These are phyloP conservation scores for Trichophyton schoenleinii DNA, from an alignment of 2,329 filamentous ascomycete genomes.

Conservation along the genomic window DNA sequence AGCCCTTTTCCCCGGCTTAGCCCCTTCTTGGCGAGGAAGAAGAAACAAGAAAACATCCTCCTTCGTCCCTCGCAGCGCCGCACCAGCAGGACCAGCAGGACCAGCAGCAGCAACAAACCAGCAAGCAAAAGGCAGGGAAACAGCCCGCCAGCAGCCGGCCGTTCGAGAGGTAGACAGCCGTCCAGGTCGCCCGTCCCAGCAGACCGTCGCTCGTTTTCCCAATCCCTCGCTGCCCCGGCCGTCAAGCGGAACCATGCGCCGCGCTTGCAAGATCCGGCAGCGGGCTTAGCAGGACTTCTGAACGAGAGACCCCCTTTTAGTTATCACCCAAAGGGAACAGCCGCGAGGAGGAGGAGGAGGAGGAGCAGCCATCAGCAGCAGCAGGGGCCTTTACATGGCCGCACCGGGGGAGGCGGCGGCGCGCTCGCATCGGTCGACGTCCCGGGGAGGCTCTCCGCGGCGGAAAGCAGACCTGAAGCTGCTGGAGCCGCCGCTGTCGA, in stretches of 20 bases:
- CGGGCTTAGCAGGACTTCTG: not conserved
- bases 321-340: not conserved
- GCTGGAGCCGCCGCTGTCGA: conserved; percentile 9
- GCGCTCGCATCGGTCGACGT: conserved; percentile 7
- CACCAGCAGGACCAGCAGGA: too few species aligned
- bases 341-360: too few species aligned
- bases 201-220: not conserved
- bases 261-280: not conserved
- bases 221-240: not conserved
- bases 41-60: too few species aligned
- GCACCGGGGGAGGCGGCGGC: conserved; percentile 8
- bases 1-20: not conserved
- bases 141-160: not conserved
- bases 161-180: too few species aligned
- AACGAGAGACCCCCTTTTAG: not conserved
- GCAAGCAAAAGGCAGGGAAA: too few species aligned
- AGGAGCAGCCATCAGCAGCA: too few species aligned
- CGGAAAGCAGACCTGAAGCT: conserved; percentile 10
- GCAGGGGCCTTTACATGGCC: conserved; percentile 4
- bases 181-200: not conserved
- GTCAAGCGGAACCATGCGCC: not conserved
- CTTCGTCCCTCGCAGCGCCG: too few species aligned
- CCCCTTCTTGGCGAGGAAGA: not conserved
- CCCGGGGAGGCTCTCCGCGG: conserved; percentile 6
- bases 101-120: too few species aligned